phyloP scores from a whole-genome alignment of 805 yeast species.

The Metahyphopichia silvanorum region DNA sequence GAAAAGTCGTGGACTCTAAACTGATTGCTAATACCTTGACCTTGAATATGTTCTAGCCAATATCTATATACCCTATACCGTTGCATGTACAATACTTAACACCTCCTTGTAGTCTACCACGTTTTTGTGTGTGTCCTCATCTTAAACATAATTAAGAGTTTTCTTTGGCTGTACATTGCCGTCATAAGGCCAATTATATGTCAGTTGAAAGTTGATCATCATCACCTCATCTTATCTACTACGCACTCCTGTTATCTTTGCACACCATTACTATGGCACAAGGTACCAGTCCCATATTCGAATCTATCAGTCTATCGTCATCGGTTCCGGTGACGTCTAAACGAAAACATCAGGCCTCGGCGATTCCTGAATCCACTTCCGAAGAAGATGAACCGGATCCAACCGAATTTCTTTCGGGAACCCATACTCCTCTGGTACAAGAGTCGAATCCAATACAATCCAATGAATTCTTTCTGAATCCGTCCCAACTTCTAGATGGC shows the following conservation, averaged over 20 bases:
- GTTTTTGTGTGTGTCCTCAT: no score
- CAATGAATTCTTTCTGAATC: slow-evolving; percentile 17
- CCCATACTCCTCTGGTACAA: not conserved
- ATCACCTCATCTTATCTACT: no score
- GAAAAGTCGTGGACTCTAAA: slow-evolving; percentile 57
- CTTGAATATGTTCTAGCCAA: slow-evolving; percentile 38
- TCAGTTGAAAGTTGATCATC: no score
- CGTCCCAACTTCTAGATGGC: slow-evolving; percentile 9
- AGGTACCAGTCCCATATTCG: no score
- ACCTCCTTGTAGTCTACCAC: no score
- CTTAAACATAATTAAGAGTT: no score
- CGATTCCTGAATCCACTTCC: slow-evolving; percentile 4
- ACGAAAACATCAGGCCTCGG: not conserved
- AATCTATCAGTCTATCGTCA: slow-evolving; percentile 12
- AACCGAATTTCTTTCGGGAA: not conserved
- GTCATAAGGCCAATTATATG: no score
- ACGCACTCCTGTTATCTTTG: no score
- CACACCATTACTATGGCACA: no score
- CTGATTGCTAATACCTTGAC: slow-evolving; percentile 61
- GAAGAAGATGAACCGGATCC: slow-evolving; percentile 4
- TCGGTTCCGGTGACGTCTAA: slow-evolving; percentile 4
- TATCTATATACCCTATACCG: no score
- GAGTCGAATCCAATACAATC: slow-evolving; percentile 6
- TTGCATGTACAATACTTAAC: no score
- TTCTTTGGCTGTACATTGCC: no score